Percentiles rank a stretch among this genome's conserved stretches.
Conservation (phyloP, 495 filamentous ascomycete genomes). For the Penicillium paradoxum region DNA sequence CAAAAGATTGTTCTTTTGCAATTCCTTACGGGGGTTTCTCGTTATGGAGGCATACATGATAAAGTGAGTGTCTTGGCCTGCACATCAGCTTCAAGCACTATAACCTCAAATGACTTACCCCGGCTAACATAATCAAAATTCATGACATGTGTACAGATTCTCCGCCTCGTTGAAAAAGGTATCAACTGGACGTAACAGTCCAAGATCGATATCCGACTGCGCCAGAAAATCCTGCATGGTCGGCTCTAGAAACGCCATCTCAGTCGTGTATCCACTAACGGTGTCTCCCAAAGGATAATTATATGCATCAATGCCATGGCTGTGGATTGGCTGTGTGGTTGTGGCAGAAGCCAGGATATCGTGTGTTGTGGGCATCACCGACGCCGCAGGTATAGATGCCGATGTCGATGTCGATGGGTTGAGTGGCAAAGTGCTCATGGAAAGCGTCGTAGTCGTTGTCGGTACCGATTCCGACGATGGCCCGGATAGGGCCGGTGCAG, state of each 20-base stretch:
- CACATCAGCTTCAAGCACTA: no score
- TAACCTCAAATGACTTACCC: neutral
- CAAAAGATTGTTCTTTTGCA: neutral
- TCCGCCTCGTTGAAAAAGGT: conserved; percentile 37
- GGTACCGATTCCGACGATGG: neutral
- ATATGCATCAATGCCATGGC: conserved; percentile 9
- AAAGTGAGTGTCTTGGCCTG: no score
- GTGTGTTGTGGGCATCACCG: conserved; percentile 2
- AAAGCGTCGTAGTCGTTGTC: neutral
- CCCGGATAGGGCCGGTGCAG: neutral
- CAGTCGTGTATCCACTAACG: conserved; percentile 34
- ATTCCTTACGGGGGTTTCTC: neutral
- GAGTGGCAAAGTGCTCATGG: neutral
- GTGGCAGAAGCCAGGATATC: conserved; percentile 3
- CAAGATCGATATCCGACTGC: conserved; percentile 41
- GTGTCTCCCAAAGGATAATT: conserved; percentile 11
- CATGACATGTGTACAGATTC: conserved; percentile 37
- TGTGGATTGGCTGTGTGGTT: neutral
- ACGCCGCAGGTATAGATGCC: neutral
- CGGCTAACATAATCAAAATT: conserved; percentile 5
- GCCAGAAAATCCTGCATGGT: conserved; percentile 45
- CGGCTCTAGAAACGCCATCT: conserved; percentile 43
- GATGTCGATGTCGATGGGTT: neutral
- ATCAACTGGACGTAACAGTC: conserved; percentile 38
- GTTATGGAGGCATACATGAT: neutral